Evolutionary conservation across 345 rosid genomes (phyloP), one percentile per base, ranked within the genome.

Genomic region (Camelina neglecta): DNA sequence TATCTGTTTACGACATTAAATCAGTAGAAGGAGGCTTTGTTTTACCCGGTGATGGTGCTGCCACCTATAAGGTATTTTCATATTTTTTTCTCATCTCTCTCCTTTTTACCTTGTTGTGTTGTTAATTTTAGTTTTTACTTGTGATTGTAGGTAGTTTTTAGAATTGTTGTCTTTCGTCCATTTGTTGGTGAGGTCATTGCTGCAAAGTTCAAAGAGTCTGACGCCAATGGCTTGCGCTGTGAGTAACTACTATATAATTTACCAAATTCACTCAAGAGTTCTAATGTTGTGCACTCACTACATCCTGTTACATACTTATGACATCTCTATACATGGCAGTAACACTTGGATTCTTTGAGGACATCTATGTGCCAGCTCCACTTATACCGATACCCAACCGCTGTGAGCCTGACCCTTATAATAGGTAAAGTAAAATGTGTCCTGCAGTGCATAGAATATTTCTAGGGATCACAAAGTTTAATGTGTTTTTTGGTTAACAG

Each of bases 341-440:
- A 79, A 87, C 98, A 9, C 88, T 94, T 77, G 93, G 97, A 78
- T 94, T 94, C 80, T 94, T 90, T 82, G 91, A 94, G 41, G 98
- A 94, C 73, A 86, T 94, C 53, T 80, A 80, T 76, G 58, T 94
- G 51, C 93, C 93, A 47, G 60, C 24, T 38, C 87, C 87, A 80
- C 87, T 75, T 76, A 61, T 94, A 75, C 96, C 87, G 13, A 50
- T 9, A 23, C 90, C 89, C 54, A 77, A 83, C 41, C 82, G 26
- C 38, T 86, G 61, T 57, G 83, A 79, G 79, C 82, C 84, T 48
- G 86, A 89, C 72, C 87, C 87, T 41, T 79, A 79, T 67, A 80
- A 75, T 54, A 85, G 83, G 97, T 91, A 80, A 67, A 35, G 38
- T 39, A 2, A 39, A 42, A 11, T 29, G 13, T 24, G 41, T 51